Conservation (phyloP, 805 yeast species). For the Barnettozyma sucrosica region DNA sequence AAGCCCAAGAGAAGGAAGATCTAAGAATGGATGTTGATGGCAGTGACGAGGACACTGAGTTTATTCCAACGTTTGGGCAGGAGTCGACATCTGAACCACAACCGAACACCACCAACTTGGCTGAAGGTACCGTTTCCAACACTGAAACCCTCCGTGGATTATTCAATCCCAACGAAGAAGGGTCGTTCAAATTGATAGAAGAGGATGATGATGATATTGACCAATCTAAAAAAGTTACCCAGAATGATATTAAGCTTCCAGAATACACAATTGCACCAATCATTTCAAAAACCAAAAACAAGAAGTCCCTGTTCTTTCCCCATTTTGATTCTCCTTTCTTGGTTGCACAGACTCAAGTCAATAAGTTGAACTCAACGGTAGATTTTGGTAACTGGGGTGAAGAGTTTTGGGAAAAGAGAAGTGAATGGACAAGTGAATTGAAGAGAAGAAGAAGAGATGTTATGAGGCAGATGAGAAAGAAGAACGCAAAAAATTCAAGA, state of each 20-base stretch:
- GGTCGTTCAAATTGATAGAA: constrained; percentile 38
- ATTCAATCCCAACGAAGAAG: constrained; percentile 41
- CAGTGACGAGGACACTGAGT: constrained; percentile 28
- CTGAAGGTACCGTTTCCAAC: constrained; percentile 31
- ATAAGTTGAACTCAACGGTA: constrained; percentile 38
- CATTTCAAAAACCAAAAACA: constrained; percentile 27
- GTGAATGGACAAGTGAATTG: constrained; percentile 70
- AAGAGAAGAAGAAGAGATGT: constrained; percentile 74
- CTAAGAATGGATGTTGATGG: constrained; percentile 22
- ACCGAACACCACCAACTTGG: constrained; percentile 11
- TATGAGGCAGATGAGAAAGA: constrained; percentile 48
- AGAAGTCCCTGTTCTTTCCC: constrained; percentile 65
- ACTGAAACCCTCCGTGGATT: constrained; percentile 61
- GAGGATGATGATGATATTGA: constrained; percentile 46
- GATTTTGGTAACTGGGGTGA: constrained; percentile 51
- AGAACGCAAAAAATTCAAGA: constrained; percentile 24
- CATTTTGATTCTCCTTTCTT: constrained; percentile 85
- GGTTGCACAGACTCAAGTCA: constrained; percentile 75
- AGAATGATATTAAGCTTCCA: constrained; percentile 22
- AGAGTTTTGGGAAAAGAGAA: constrained; percentile 81
- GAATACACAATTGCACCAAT: constrained; percentile 17
- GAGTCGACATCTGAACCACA: constrained; percentile 9
- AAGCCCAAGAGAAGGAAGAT: constrained; percentile 15
- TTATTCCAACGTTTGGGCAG: constrained; percentile 48
- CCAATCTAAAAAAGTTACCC: constrained; percentile 24